Base-by-base conservation (phyloP, 768 basidiomycete genomes). In the Kondoa malvinella region DNA sequence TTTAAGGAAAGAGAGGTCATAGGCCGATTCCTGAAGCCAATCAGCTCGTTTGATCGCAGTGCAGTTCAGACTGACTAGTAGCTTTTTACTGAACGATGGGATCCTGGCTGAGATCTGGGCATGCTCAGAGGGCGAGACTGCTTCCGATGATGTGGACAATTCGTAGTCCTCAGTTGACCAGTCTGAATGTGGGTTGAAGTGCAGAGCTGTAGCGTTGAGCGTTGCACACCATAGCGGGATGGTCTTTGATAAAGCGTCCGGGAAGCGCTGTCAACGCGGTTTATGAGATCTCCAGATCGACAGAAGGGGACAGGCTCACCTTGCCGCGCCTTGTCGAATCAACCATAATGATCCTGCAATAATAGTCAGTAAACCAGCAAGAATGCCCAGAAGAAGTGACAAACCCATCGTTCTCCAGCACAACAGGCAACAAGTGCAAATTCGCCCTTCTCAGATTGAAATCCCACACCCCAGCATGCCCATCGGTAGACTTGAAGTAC, bases 161-260 rank as follows among this genome's bases (percentile, higher is more conserved):
- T 33, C 50, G 1, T 67, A 67, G 4, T 74, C 59, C 1, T 59
- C 65, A 64, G 60, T 61, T 67, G 66, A 25, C 62, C 65, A 66
- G 12, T 33, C 34, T 17, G 1, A 33, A 70, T 25, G 66, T 21
- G 77, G 78, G 60, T 77, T 74, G 12, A 75, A 70, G 60, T 50
- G 30, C 32, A 58, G 31, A 58, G 70, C 34, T 83, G 76, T 31
- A 83, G 86, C 64, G 74, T 94, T 96, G 70, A 94, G 80, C 2
- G 91, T 88, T 8, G 88, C 80, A 75, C 92, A 94, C 94, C 94
- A 97, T 64, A 92, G 87, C 0, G 92, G 92, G 0, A 96, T 81
- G 0, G 92, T 94, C 75, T 94, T 97, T 1, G 88, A 88, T 1
- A 96, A 80, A 0, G 92, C 90, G 71, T 97, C 94, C 0, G 94